Percentiles rank a stretch among this genome's conserved stretches.
These are phyloP conservation scores for Leccinum sublutescens DNA, from an alignment of 768 basidiomycete species.

Conservation along the genomic window DNA sequence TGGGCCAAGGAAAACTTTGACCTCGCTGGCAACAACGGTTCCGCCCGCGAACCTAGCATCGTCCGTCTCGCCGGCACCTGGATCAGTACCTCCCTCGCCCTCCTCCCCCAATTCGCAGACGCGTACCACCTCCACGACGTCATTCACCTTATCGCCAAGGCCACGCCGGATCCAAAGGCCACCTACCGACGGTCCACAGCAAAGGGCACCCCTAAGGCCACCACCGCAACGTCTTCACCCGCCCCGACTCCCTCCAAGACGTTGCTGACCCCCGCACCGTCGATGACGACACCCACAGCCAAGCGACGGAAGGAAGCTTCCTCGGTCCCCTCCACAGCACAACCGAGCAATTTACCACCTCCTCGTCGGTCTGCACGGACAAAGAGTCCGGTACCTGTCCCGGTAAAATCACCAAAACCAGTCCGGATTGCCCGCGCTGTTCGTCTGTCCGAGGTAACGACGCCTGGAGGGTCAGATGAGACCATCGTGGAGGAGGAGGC, in stretches of 20 bases:
- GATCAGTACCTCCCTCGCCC: constrained; percentile 67
- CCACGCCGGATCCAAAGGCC: constrained; percentile 72
- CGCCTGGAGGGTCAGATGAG: constrained; percentile 58
- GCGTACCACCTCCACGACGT: constrained; percentile 62
- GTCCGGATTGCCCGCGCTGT: constrained; percentile 20
- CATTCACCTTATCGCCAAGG: constrained; percentile 64
- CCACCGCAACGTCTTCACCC: constrained; percentile 28
- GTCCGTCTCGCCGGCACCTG: constrained; percentile 89
- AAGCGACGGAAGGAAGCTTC: constrained; percentile 71
- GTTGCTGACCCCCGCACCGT: constrained; percentile 35
- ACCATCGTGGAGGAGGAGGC: constrained; percentile 66
- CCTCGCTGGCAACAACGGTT: constrained; percentile 73
- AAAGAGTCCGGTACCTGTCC: constrained; percentile 38
- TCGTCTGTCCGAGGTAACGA: constrained; percentile 35
- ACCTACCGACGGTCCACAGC: constrained; percentile 72
- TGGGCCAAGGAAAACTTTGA: constrained; percentile 86
- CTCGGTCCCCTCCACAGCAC: constrained; percentile 27
- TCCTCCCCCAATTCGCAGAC: constrained; percentile 54
- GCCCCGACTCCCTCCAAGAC: constrained; percentile 23
- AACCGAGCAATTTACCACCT: constrained; percentile 34
- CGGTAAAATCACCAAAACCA: constrained; percentile 37
- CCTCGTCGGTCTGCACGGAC: constrained; percentile 45
- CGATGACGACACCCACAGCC: constrained; percentile 43
- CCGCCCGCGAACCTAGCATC: constrained; percentile 52
- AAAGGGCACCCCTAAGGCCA: constrained; percentile 31